Evolutionary conservation across 2,329 filamentous ascomycete species (phyloP).

Genomic region (Colletotrichum tropicale): DNA sequence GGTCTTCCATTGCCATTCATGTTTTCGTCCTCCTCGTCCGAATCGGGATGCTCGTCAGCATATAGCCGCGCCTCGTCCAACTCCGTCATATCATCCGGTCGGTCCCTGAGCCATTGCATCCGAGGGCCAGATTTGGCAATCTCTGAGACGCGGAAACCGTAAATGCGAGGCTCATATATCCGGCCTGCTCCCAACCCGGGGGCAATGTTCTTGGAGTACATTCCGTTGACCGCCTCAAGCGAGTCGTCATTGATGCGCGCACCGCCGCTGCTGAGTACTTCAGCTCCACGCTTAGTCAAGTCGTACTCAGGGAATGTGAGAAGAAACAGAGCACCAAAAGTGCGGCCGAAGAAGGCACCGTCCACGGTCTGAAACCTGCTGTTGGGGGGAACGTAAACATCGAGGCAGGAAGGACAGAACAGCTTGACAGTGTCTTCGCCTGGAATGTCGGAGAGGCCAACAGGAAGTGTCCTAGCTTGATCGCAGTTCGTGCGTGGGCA

Average conservation of each 20-base stretch:
- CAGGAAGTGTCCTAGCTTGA: conserved; percentile 86
- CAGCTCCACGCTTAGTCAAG: conserved; percentile 72
- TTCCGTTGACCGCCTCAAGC: conserved; percentile 76
- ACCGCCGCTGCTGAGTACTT: conserved; percentile 50
- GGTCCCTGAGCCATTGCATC: conserved; percentile 95
- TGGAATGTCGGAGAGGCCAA: conserved; percentile 92
- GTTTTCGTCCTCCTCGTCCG: conserved; percentile 62
- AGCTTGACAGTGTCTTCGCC: conserved; percentile 98
- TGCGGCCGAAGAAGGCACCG: conserved; percentile 97
- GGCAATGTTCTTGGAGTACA: conserved; percentile 84
- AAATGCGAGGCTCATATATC: conserved; percentile 95
- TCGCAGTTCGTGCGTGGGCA: conserved; percentile 96
- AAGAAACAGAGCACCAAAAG: conserved; percentile 95
- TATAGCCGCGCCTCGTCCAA: conserved; percentile 77
- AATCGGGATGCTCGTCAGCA: conserved; percentile 57
- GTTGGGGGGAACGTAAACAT: conserved; percentile 97
- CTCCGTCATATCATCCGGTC: conserved; percentile 79
- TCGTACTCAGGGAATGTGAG: conserved; percentile 98
- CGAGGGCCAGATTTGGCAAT: conserved; percentile 86
- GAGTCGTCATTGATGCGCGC: conserved; percentile 45
- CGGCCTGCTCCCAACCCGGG: conserved; percentile 82
- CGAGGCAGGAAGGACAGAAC: conserved; percentile 95
- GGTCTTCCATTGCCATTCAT: conserved; percentile 48
- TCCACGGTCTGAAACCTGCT: conserved; percentile 97
- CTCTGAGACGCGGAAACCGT: conserved; percentile 94